These are phyloP conservation scores for Tetradesmus obliquus DNA, from an alignment of 139 green algal genomes.

Conservation along the genomic window DNA sequence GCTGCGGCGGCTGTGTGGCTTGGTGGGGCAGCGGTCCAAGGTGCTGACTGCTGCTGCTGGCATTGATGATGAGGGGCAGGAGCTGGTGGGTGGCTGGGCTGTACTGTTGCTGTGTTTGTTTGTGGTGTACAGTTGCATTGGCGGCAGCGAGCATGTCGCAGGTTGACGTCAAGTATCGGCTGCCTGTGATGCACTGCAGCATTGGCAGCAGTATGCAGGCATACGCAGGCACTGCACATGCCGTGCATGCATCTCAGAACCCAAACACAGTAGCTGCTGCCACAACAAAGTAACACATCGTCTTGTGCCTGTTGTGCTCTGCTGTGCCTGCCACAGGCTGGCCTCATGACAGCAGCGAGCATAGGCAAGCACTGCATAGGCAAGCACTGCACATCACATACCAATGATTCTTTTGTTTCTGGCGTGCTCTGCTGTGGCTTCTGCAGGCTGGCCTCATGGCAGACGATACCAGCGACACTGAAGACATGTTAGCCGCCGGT, in stretches of 20 bases:
- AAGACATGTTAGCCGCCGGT: not conserved
- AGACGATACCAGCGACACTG: not conserved
- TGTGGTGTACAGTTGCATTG: not conserved
- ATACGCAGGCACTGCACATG: no score
- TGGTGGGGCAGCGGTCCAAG: not conserved
- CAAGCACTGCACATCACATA: no score
- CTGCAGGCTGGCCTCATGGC: not conserved
- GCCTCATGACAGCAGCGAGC: not conserved
- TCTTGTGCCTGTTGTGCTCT: not conserved
- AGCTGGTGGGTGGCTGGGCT: slow-evolving; percentile 2
- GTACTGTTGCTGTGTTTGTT: not conserved
- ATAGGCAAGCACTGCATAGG: no score
- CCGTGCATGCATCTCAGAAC: no score
- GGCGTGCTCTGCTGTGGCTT: no score
- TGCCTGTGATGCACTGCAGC: no score
- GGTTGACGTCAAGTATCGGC: no score
- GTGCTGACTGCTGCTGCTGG: slow-evolving; percentile 34
- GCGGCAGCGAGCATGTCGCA: no score
- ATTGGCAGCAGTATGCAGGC: no score
- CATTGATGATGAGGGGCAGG: not conserved
- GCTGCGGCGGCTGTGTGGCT: not conserved
- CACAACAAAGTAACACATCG: no score
- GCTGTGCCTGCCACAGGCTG: not conserved
- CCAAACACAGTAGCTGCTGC: no score
- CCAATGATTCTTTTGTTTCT: not conserved